Percentiles rank a stretch among this genome's conserved stretches.
phyloP scores from a whole-genome alignment of 768 basidiomycete genomes.

The Scleroderma citrinum region DNA sequence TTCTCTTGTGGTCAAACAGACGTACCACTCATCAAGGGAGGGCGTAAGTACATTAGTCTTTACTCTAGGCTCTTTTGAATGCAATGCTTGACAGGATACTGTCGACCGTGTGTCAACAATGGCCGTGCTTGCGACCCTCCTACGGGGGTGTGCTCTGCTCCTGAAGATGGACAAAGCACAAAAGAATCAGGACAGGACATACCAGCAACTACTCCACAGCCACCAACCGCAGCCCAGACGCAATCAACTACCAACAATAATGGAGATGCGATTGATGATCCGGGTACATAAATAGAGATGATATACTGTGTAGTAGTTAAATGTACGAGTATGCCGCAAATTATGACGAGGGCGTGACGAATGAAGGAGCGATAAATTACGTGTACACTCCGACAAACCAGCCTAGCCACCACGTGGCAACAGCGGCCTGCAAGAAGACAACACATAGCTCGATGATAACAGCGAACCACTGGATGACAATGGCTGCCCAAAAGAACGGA shows the following conservation, averaged over 20 bases:
- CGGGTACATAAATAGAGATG: slow-evolving; percentile 8
- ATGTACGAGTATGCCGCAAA: not conserved
- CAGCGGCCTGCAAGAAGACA: slow-evolving; percentile 51
- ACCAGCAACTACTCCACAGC: not conserved
- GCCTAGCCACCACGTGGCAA: slow-evolving; percentile 69
- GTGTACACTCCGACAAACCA: slow-evolving; percentile 55
- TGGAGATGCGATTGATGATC: slow-evolving; percentile 5
- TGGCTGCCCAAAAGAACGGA: slow-evolving; percentile 58
- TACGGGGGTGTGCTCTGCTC: slow-evolving; percentile 7
- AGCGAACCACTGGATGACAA: slow-evolving; percentile 63
- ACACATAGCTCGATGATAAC: slow-evolving; percentile 54
- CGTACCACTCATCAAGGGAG: slow-evolving; percentile 72
- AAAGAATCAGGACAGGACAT: not conserved
- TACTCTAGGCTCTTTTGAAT: not conserved
- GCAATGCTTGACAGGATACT: slow-evolving; percentile 44
- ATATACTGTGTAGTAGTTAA: not conserved
- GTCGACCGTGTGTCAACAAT: slow-evolving; percentile 59
- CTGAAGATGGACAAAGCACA: not conserved
- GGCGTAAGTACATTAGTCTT: slow-evolving; percentile 43
- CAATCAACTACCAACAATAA: not conserved
- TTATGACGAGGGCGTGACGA: not conserved
- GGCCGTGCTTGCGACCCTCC: slow-evolving; percentile 37
- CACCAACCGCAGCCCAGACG: not conserved
- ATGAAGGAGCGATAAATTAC: slow-evolving; percentile 19
- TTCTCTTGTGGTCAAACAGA: slow-evolving; percentile 57